phyloP scores from a whole-genome alignment of 129 eudicot genomes.

The Centaurea solstitialis region DNA sequence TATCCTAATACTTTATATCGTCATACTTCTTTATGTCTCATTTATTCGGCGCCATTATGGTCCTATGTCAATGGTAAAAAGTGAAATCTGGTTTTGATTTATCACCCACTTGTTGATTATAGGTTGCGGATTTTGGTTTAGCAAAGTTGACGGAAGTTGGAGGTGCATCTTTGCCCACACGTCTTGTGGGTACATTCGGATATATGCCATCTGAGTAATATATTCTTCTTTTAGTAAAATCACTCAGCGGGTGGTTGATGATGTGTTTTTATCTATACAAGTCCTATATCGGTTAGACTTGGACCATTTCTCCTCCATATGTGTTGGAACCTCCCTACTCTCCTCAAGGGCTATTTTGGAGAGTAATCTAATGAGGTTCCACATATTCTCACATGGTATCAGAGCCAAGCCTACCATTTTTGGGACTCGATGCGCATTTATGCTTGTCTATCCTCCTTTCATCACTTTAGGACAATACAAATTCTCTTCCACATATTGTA shows the following conservation, averaged over 20 bases:
- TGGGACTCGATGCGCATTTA: too few species aligned
- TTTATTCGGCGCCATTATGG: background rate
- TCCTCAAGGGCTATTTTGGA: background rate
- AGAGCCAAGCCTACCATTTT: background rate
- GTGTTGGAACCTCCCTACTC: background rate
- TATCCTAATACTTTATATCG: background rate
- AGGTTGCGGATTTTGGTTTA: constrained; percentile 99
- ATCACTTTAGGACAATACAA: too few species aligned
- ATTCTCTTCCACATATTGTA: too few species aligned
- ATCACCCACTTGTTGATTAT: constrained; percentile 10
- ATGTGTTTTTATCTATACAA: background rate
- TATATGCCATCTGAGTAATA: constrained; percentile 99
- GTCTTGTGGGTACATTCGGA: constrained; percentile 97
- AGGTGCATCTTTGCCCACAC: constrained; percentile 71
- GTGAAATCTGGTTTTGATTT: constrained; percentile 19
- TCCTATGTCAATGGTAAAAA: background rate
- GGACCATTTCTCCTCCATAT: background rate
- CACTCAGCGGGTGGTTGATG: background rate
- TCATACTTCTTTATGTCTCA: background rate
- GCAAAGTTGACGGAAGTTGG: constrained; percentile 89
- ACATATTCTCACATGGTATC: background rate
- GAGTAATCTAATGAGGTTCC: background rate
- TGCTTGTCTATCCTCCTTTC: too few species aligned
- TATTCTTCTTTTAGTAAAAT: constrained; percentile 10
- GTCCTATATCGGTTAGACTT: background rate